Percentiles rank a stretch among this genome's conserved stretches.
phyloP scores from a whole-genome alignment of 208 protist species.

The Herpetomonas samuelpessoai region DNA sequence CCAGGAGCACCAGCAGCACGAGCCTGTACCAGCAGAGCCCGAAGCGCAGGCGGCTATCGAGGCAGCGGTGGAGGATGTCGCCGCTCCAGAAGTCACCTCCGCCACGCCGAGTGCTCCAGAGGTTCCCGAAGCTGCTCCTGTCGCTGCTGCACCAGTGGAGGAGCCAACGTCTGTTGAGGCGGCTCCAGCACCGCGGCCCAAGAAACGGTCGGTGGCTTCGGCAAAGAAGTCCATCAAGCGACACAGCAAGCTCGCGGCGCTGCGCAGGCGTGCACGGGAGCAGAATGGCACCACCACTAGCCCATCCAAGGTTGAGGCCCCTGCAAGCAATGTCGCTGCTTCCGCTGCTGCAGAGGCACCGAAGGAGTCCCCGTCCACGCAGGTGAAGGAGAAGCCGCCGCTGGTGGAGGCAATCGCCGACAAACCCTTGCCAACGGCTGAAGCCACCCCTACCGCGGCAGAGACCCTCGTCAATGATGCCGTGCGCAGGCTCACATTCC shows the following conservation, averaged over 20 bases:
- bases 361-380: not conserved
- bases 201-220: slow-evolving; percentile 12
- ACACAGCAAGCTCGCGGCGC: slow-evolving; percentile 34
- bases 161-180: not conserved
- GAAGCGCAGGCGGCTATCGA: slow-evolving; percentile 14
- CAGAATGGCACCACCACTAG: too few species aligned
- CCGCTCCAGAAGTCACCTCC: not conserved
- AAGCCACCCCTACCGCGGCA: slow-evolving; percentile 4
- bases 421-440: slow-evolving; percentile 12
- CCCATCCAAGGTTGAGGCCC: too few species aligned
- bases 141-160: slow-evolving; percentile 1
- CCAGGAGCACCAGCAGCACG: slow-evolving; percentile 4
- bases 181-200: not conserved
- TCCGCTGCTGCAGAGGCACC: not conserved
- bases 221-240: slow-evolving; percentile 45
- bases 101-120: too few species aligned
- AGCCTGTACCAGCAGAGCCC: not conserved
- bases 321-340: too few species aligned
- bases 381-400: slow-evolving; percentile 14
- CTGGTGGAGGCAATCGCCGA: slow-evolving; percentile 24
- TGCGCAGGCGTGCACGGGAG: slow-evolving; percentile 11
- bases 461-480: slow-evolving; percentile 18
- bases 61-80: slow-evolving; percentile 8
- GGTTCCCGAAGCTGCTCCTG: slow-evolving; percentile 2
- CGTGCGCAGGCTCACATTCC: slow-evolving; percentile 34